Percentiles rank a stretch among this genome's conserved stretches.
These are phyloP conservation scores for Melanopsichium pennsylvanicum DNA, from an alignment of 1,284 basidiomycete species.

Conservation along the genomic window DNA sequence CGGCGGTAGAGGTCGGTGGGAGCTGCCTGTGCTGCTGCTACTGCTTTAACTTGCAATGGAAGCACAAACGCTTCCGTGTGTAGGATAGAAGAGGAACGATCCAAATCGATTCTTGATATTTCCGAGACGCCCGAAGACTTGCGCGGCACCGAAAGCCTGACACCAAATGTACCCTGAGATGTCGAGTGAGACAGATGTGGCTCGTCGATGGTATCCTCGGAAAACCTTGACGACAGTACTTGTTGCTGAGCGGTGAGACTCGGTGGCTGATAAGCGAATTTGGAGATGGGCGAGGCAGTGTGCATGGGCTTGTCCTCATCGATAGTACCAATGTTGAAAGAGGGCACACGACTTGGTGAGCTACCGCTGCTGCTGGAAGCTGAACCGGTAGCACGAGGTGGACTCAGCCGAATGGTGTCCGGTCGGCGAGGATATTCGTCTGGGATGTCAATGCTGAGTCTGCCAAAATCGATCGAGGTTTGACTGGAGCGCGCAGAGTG, in stretches of 20 bases:
- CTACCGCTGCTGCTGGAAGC: constrained; percentile 14
- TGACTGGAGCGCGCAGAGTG: constrained; percentile 21
- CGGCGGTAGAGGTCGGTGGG: constrained; percentile 36
- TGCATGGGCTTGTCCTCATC: constrained; percentile 20
- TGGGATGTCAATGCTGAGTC: constrained; percentile 38
- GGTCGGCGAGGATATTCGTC: constrained; percentile 36
- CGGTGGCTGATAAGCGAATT: constrained; percentile 19
- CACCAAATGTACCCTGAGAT: constrained; percentile 27
- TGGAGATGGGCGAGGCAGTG: constrained; percentile 19
- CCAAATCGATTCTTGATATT: not conserved
- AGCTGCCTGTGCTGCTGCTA: constrained; percentile 2
- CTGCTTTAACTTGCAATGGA: too few species aligned
- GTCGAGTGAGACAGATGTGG: constrained; percentile 12
- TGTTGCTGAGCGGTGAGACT: constrained; percentile 4
- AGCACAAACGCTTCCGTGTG: constrained; percentile 3
- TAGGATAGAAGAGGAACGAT: constrained; percentile 20
- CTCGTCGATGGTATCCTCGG: constrained; percentile 42
- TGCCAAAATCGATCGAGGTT: constrained; percentile 26
- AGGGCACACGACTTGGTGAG: constrained; percentile 26
- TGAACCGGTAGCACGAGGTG: constrained; percentile 19
- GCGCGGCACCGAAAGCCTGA: constrained; percentile 7
- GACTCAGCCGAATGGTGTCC: constrained; percentile 26
- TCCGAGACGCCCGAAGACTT: constrained; percentile 15
- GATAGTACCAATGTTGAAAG: constrained; percentile 36
- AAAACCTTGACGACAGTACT: constrained; percentile 28